Percentiles rank a stretch among this genome's conserved stretches.
These are phyloP conservation scores for Carallia brachiata DNA, from an alignment of 345 rosid genomes.

Conservation along the genomic window DNA sequence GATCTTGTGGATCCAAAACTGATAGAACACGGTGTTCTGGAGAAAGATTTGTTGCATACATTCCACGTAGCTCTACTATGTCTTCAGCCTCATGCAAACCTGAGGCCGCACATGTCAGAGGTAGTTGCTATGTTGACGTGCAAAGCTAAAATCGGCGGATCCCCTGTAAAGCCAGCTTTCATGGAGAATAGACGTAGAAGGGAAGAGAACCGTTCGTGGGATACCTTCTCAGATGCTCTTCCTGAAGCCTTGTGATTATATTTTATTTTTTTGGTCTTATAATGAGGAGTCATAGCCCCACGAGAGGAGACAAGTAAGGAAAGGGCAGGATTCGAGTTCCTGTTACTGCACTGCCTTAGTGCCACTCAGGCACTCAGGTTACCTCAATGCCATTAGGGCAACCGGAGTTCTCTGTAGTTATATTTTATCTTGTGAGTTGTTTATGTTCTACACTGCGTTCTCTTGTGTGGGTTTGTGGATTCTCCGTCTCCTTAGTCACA, in stretches of 20 bases:
- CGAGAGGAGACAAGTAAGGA: too few relatives aligned
- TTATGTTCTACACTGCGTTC: too few relatives aligned
- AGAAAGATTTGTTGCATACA: conserved; percentile 41
- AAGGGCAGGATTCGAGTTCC: too few relatives aligned
- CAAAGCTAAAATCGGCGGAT: conserved; percentile 29
- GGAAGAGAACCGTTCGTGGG: conserved; percentile 39
- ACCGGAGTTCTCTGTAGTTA: too few relatives aligned
- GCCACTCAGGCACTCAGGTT: too few relatives aligned
- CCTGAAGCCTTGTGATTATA: conserved; percentile 9
- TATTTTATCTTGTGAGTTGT: too few relatives aligned
- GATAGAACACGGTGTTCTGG: conserved; percentile 29
- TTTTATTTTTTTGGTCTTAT: too few relatives aligned
- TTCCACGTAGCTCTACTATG: conserved; percentile 52
- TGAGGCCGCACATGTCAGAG: conserved; percentile 59
- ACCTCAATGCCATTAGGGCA: too few relatives aligned
- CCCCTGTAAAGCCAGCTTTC: conserved; percentile 38
- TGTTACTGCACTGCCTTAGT: too few relatives aligned
- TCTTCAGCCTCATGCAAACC: conserved; percentile 50
- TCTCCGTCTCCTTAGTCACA: too few relatives aligned
- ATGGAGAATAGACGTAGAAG: conserved; percentile 31
- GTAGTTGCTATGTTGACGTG: conserved; percentile 56
- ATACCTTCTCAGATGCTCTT: conserved; percentile 41
- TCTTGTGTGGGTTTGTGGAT: too few relatives aligned
- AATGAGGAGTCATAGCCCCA: too few relatives aligned
- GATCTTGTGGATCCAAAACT: conserved; percentile 53